Conservation (phyloP, 2,329 filamentous ascomycete genomes). For the Parascedosporium putredinis region DNA sequence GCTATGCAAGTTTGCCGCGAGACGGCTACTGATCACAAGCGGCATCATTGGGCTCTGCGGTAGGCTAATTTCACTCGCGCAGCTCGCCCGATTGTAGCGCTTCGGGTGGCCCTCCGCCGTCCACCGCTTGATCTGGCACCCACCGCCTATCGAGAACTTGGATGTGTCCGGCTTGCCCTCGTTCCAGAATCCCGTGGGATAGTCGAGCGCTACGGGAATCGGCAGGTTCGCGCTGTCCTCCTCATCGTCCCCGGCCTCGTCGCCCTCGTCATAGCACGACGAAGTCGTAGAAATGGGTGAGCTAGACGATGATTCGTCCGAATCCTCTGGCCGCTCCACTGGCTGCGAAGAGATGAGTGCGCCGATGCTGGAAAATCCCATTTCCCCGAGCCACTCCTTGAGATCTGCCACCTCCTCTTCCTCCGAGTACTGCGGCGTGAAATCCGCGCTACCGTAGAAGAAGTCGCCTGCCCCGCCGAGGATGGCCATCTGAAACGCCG, state of each 20-base stretch:
- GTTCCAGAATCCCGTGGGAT: slow-evolving; percentile 24
- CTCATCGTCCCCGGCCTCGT: slow-evolving; percentile 11
- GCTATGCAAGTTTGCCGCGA: slow-evolving; percentile 15
- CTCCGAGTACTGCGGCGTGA: slow-evolving; percentile 23
- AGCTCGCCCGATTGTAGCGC: slow-evolving; percentile 17
- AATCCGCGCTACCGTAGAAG: slow-evolving; percentile 31
- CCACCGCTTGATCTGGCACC: slow-evolving; percentile 24
- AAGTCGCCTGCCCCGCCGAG: slow-evolving; percentile 45
- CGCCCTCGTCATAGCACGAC: slow-evolving; percentile 19
- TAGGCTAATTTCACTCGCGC: slow-evolving; percentile 25
- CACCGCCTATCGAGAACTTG: slow-evolving; percentile 21
- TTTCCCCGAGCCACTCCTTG: slow-evolving; percentile 38
- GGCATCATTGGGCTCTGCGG: slow-evolving; percentile 39
- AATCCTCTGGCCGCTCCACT: slow-evolving; percentile 10
- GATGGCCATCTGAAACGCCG: slow-evolving; percentile 55
- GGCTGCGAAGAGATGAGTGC: slow-evolving; percentile 15
- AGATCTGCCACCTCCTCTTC: slow-evolving; percentile 39
- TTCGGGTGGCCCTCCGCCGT: slow-evolving; percentile 24
- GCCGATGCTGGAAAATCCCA: slow-evolving; percentile 26
- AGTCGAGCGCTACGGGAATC: slow-evolving; percentile 26
- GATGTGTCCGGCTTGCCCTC: slow-evolving; percentile 20
- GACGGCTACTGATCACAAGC: slow-evolving; percentile 28
- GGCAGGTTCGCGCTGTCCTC: slow-evolving; percentile 15
- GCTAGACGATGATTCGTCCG: neutral
- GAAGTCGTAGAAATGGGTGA: slow-evolving; percentile 13